Percentiles rank a stretch among this genome's conserved stretches.
These are phyloP conservation scores for Hypomontagnella monticulosa DNA, from an alignment of 495 filamentous ascomycete genomes.

Conservation along the genomic window DNA sequence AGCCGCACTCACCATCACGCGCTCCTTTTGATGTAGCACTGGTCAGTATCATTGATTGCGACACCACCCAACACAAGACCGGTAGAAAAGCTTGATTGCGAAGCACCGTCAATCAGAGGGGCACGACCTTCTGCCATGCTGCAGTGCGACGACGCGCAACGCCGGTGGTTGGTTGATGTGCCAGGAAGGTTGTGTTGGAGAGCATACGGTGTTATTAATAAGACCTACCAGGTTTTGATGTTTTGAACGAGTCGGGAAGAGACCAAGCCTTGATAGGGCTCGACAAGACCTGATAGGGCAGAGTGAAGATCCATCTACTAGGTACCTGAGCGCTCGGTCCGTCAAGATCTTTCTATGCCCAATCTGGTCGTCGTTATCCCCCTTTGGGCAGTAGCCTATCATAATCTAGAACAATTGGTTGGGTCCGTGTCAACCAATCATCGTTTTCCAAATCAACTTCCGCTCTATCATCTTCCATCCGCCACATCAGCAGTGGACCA, in stretches of 20 bases:
- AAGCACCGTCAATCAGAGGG: constrained; percentile 35
- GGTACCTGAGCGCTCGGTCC: constrained; percentile 12
- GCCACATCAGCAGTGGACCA: constrained; percentile 15
- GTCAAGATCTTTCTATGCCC: constrained; percentile 32
- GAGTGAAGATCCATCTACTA: constrained; percentile 7
- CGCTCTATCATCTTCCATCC: constrained; percentile 24
- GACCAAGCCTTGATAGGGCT: constrained; percentile 34
- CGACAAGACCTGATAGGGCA: constrained; percentile 31
- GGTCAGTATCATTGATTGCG: constrained; percentile 25
- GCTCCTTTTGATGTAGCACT: constrained; percentile 32
- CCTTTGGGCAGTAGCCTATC: constrained; percentile 16
- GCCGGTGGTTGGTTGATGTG: constrained; percentile 17
- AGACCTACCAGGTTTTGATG: constrained; percentile 20
- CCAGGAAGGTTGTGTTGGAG: constrained; percentile 15
- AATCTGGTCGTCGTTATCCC: neutral
- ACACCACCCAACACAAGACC: constrained; percentile 31
- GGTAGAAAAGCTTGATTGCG: constrained; percentile 45
- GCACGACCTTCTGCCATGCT: constrained; percentile 14
- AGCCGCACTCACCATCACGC: constrained; percentile 42
- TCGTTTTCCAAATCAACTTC: constrained; percentile 20
- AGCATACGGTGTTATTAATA: constrained; percentile 36
- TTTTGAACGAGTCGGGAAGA: neutral
- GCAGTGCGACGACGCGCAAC: constrained; percentile 22
- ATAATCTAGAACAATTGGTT: constrained; percentile 21
- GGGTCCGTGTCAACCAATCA: constrained; percentile 20